Conservation (phyloP, 2,329 filamentous ascomycete species). For the Trichoderma atrobrunneum region DNA sequence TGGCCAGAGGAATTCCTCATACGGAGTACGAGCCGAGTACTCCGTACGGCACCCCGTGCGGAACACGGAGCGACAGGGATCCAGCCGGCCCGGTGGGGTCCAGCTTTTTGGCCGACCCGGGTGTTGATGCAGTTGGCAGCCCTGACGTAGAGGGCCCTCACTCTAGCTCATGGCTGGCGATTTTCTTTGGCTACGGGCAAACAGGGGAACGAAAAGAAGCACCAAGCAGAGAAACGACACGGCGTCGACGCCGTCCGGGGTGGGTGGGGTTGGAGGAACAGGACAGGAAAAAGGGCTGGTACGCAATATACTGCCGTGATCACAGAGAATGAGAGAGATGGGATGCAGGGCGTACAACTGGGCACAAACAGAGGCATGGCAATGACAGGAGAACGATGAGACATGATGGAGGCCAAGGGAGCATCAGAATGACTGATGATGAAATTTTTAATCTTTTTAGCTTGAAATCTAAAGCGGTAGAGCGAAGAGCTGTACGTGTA, state of each 20-base stretch:
- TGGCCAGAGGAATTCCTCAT: conserved; percentile 3
- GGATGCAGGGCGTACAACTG: neutral
- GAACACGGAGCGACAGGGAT: conserved; percentile 17
- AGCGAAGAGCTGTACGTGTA: neutral
- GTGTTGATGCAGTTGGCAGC: conserved; percentile 19
- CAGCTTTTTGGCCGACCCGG: conserved; percentile 18
- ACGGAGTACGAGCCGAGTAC: conserved; percentile 17
- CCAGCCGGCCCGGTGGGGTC: conserved; percentile 18
- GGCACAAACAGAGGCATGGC: neutral
- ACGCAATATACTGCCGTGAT: neutral
- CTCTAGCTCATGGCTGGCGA: neutral
- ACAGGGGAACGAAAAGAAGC: neutral
- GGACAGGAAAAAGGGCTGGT: neutral
- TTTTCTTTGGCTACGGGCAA: neutral
- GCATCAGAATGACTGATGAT: neutral
- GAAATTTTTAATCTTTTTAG: neutral
- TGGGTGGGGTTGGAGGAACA: neutral
- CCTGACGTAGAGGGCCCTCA: conserved; percentile 18
- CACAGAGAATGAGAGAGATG: neutral
- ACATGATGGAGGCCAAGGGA: neutral
- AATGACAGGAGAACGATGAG: neutral
- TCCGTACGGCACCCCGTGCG: conserved; percentile 18
- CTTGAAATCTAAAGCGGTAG: neutral
- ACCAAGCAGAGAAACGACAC: neutral
- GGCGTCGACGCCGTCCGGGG: neutral